phyloP scores from a whole-genome alignment of 805 yeast genomes.

The Metschnikowia bowlesiae region DNA sequence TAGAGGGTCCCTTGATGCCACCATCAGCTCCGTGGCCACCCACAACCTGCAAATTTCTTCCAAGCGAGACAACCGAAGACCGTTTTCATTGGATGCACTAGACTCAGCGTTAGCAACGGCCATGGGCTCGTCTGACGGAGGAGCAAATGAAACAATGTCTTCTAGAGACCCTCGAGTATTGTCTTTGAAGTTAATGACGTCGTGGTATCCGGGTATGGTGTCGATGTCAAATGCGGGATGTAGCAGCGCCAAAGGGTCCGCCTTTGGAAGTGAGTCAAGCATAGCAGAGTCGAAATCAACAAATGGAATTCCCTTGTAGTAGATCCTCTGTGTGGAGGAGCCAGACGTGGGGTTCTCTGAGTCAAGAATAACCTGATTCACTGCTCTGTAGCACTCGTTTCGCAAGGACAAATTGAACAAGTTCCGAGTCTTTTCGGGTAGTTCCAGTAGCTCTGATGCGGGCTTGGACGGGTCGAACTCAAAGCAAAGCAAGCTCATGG shows the following conservation, averaged over 20 bases:
- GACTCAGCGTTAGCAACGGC: neutral
- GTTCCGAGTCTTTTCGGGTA: constrained; percentile 52
- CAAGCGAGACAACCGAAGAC: constrained; percentile 37
- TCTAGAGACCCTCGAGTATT: constrained; percentile 3
- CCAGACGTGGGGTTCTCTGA: constrained; percentile 14
- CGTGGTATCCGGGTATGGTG: neutral
- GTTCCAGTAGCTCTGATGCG: constrained; percentile 33
- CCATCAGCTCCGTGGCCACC: constrained; percentile 59
- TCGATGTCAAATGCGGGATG: neutral
- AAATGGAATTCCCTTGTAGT: constrained; percentile 6
- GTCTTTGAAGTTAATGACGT: neutral
- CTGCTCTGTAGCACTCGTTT: constrained; percentile 60
- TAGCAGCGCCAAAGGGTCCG: neutral
- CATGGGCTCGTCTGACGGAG: neutral
- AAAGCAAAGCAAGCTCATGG: constrained; percentile 74
- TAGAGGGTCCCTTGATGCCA: constrained; percentile 15
- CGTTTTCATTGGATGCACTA: constrained; percentile 4
- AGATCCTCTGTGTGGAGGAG: constrained; percentile 4
- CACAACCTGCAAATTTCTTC: constrained; percentile 56
- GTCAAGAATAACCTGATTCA: constrained; percentile 61
- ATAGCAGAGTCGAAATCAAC: constrained; percentile 4
- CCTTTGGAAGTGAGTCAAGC: constrained; percentile 1
- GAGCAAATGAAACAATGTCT: constrained; percentile 7
- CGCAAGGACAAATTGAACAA: constrained; percentile 60
- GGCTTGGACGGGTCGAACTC: constrained; percentile 34